These are phyloP conservation scores for Cucurbitaria berberidis DNA, from an alignment of 2,329 filamentous ascomycete species.

Conservation along the genomic window DNA sequence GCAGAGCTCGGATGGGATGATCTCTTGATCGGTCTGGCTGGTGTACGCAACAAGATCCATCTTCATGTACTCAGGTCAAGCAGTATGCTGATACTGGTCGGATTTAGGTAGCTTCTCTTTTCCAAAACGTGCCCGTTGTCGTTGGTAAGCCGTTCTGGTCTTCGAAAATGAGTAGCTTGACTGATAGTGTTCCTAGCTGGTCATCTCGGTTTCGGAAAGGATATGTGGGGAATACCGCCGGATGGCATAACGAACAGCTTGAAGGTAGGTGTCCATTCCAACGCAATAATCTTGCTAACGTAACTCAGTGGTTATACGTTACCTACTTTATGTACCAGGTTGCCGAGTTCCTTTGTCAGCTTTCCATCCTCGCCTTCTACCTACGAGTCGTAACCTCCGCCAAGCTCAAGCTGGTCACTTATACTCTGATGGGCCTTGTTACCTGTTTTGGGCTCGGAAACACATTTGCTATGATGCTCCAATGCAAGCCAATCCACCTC, in stretches of 20 bases:
- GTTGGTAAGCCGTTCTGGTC: no score
- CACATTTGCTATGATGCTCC: slow-evolving; percentile 38
- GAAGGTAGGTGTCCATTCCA: no score
- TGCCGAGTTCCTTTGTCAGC: slow-evolving; percentile 34
- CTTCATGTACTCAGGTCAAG: background rate
- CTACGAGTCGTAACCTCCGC: slow-evolving; percentile 37
- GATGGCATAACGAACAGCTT: slow-evolving; percentile 35
- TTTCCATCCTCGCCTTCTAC: slow-evolving; percentile 43
- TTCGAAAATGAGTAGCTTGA: no score
- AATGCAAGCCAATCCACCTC: slow-evolving; percentile 47
- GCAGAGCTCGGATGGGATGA: slow-evolving; percentile 40
- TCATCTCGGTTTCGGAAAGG: slow-evolving; percentile 34
- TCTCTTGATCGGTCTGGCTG: slow-evolving; percentile 35
- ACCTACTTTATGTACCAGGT: slow-evolving; percentile 41
- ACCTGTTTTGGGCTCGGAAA: slow-evolving; percentile 34
- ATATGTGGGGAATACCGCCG: slow-evolving; percentile 39
- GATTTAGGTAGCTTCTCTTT: slow-evolving; percentile 21
- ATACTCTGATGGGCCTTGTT: slow-evolving; percentile 28
- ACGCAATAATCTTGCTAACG: no score
- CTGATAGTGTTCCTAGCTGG: no score
- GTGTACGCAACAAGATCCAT: slow-evolving; percentile 21
- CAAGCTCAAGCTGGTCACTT: slow-evolving; percentile 21
- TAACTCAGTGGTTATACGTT: slow-evolving; percentile 37
- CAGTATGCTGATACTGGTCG: slow-evolving; percentile 10
- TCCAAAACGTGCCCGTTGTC: slow-evolving; percentile 33